phyloP scores from a whole-genome alignment of 2,329 filamentous ascomycete genomes.

The Fusarium beomiforme region DNA sequence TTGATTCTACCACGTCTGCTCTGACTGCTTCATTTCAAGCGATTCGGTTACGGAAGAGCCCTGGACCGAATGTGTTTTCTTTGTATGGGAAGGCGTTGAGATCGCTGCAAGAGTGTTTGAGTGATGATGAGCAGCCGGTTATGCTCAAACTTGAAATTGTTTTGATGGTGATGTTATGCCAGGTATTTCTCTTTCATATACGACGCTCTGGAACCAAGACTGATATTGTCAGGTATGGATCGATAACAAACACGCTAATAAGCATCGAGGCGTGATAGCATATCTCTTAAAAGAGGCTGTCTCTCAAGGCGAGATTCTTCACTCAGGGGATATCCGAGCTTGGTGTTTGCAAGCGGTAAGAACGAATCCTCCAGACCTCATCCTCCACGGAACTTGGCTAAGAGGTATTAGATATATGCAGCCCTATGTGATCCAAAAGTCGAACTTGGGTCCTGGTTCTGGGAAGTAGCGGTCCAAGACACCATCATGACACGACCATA shows the following conservation, averaged over 20 bases:
- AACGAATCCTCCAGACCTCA: fast-evolving
- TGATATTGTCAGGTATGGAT: slow-evolving; percentile 11
- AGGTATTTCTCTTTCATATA: background rate
- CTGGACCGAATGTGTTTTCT: background rate
- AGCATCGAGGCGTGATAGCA: background rate
- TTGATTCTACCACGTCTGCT: slow-evolving; percentile 5
- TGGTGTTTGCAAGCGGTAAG: slow-evolving; percentile 16
- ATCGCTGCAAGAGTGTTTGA: background rate
- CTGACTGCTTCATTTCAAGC: slow-evolving; percentile 9
- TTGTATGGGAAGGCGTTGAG: slow-evolving; percentile 15
- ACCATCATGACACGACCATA: slow-evolving; percentile 3
- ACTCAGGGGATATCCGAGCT: background rate
- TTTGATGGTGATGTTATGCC: slow-evolving; percentile 21
- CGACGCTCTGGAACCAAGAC: background rate
- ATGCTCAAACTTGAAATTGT: slow-evolving; percentile 16
- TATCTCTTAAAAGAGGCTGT: slow-evolving; percentile 6
- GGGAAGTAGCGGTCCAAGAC: slow-evolving; percentile 10
- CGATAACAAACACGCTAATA: slow-evolving; percentile 19
- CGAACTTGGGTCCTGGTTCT: slow-evolving; percentile 20
- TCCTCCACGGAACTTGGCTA: background rate
- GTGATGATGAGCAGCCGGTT: background rate
- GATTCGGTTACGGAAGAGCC: background rate
- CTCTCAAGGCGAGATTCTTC: background rate
- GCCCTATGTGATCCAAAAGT: slow-evolving; percentile 6
- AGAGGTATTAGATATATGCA: background rate